A percentile compares a stretch with the other conserved stretches of the same genome.
Conservation (phyloP, 805 yeast species). For the Saccharomyces paradoxus region DNA sequence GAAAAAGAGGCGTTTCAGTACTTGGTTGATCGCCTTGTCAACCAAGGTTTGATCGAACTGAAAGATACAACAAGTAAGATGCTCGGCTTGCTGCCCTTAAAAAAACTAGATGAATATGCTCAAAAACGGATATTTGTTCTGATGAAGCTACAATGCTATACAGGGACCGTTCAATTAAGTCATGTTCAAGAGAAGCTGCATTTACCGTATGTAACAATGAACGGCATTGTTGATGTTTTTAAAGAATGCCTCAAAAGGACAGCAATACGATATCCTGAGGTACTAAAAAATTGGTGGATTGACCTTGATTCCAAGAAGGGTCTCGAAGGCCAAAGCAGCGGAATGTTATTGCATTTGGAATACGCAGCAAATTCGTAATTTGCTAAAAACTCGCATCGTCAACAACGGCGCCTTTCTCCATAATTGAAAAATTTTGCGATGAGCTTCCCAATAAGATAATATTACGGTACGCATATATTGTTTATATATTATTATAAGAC, state of each 20-base stretch:
- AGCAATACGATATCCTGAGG: slow-evolving; percentile 1
- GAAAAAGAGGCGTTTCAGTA: neutral
- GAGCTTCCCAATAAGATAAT: neutral
- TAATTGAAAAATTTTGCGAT: neutral
- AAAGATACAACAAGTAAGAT: neutral
- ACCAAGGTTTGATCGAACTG: neutral
- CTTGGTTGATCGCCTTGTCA: neutral
- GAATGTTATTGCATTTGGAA: slow-evolving; percentile 10
- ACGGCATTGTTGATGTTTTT: slow-evolving; percentile 10
- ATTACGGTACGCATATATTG: neutral
- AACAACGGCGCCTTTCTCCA: neutral
- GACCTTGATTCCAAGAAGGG: slow-evolving; percentile 5
- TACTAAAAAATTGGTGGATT: slow-evolving; percentile 16
- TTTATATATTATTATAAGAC: too few species aligned
- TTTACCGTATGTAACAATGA: slow-evolving; percentile 2
- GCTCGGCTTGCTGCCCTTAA: slow-evolving; percentile 4
- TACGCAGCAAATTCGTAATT: slow-evolving; percentile 1
- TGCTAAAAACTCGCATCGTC: neutral
- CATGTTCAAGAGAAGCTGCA: slow-evolving; percentile 6
- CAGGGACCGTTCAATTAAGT: slow-evolving; percentile 8
- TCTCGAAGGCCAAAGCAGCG: neutral
- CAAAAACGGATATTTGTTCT: slow-evolving; percentile 7
- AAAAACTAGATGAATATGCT: slow-evolving; percentile 7
- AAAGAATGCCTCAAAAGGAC: slow-evolving; percentile 8
- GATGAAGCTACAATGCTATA: slow-evolving; percentile 10